Evolutionary conservation across 2,329 filamentous ascomycete genomes (phyloP), one percentile per base, ranked within the genome.

Genomic region (Lomentospora prolificans): DNA sequence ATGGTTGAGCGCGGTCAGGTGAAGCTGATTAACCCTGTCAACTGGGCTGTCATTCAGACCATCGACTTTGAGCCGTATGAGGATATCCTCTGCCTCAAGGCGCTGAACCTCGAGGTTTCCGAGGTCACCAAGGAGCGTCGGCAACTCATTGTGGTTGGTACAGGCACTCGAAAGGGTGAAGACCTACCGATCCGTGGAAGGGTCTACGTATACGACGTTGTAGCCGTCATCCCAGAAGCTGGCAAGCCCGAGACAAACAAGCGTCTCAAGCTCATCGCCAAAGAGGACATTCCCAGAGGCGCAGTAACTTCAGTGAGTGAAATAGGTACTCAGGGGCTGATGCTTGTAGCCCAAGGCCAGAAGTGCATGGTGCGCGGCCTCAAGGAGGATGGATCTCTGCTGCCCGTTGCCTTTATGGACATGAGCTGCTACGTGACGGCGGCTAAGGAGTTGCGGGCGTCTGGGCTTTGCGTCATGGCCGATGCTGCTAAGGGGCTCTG

Each of bases 311-410:
- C 89, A 0, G 70, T 99, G 9, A 90, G 87, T 1, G 86, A 88
- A 60, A 86, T 95, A 55, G 92, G 89, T 44, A 90, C 85, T 0
- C 90, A 94, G 69, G 94, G 88, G 1, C 90, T 92, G 61, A 84
- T 95, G 77, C 85, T 94, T 59, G 88, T 88, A 41, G 90, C 91
- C 0, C 94, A 99, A 66, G 94, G 94, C 1, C 91, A 96, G 65
- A 99, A 99, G 70, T 92, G 90, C 68, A 95, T 99, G 87, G 90
- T 99, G 1, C 81, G 94, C 58, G 94, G 94, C 41, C 78, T 99
- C 3, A 96, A 96, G 68, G 94, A 99, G 69, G 94, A 99, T 66
- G 90, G 91, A 0, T 90, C 88, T 1, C 79, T 97, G 54, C 76
- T 97, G 1, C 94, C 94, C 0, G 92, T 99, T 3, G 94, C 94